Base-by-base conservation (phyloP, 2,329 filamentous ascomycete genomes). In the Penicillium capsulatum region DNA sequence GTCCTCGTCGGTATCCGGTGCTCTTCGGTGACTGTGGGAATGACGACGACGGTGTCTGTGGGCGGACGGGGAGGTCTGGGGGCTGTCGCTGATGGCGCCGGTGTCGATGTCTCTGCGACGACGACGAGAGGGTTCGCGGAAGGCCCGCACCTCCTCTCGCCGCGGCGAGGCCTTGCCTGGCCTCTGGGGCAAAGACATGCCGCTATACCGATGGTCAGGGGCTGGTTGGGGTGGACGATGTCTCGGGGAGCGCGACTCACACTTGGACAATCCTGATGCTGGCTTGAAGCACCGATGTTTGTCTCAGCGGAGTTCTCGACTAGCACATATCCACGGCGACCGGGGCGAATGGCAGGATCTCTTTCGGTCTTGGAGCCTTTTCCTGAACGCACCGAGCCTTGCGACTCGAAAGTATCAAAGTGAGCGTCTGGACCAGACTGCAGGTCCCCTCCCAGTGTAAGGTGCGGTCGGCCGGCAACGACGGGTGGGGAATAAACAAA, bases 31-130 rank as follows among this genome's bases (percentile, higher is more conserved):
- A 40, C 70, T 67, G 33, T 67, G 63, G 15, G 70, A 61, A 44
- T 61, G 58, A 40, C 66, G 64, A 43, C 63, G 61, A 40, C 63
- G 66, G 46, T 64, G 62, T 44, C 65, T 68, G 36, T 58, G 61
- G 47, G 64, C 65, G 14, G 59, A 57, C 14, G 59, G 54, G 2
- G 67, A 60, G 11, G 57, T 61, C 8, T 45, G 39, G 2, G 61
- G 56, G 24, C 50, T 52, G 30, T 69, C 66, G 36, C 55, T 57
- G 45, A 71, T 68, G 13, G 63, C 62, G 39, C 78, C 81, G 26
- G 81, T 71, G 62, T 94, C 88, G 55, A 86, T 70, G 60, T 94
- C 86, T 41, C 76, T 75, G 33, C 80, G 78, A 42, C 83, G 80
- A 56, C 84, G 79, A 38, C 81, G 79, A 17, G 79, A 76, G 30